A percentile compares a stretch with the other conserved stretches of the same genome.
Evolutionary conservation across 352 stramenopile species (phyloP).

Genomic region (Globisporangium cederbergense): DNA sequence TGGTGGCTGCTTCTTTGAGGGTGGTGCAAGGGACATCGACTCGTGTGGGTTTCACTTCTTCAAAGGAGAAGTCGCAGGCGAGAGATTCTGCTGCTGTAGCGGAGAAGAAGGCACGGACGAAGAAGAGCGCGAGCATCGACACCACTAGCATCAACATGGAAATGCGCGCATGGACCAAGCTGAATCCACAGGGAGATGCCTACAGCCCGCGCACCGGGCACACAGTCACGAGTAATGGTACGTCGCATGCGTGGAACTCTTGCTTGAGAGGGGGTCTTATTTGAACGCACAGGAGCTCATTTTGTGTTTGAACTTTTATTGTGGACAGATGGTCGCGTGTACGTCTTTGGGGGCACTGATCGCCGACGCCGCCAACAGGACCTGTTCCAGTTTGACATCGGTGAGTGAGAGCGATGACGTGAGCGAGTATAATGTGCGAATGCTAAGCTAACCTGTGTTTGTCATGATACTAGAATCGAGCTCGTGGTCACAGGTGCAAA

Average conservation of each 20-base stretch:
- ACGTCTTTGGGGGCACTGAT: slow-evolving; percentile 87
- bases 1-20: background rate
- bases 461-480: slow-evolving; percentile 29
- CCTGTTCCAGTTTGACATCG: slow-evolving; percentile 82
- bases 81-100: background rate
- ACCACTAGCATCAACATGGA: slow-evolving; percentile 37
- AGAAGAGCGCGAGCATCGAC: background rate
- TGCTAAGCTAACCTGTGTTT: background rate
- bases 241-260: background rate
- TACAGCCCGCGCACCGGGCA: slow-evolving; percentile 85
- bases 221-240: slow-evolving; percentile 78
- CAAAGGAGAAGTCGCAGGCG: slow-evolving; percentile 1
- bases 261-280: background rate
- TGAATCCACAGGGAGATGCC: slow-evolving; percentile 67
- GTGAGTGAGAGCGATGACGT: slow-evolving; percentile 18
- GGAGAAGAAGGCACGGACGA: background rate
- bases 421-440: background rate
- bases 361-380: slow-evolving; percentile 76
- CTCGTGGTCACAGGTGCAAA: slow-evolving; percentile 75
- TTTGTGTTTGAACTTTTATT: slow-evolving; percentile 4
- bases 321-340: slow-evolving; percentile 57
- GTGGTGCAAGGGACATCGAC: background rate
- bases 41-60: slow-evolving; percentile 2
- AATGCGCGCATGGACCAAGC: slow-evolving; percentile 72
- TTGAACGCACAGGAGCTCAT: background rate